A percentile compares a stretch with the other conserved stretches of the same genome.
phyloP scores from a whole-genome alignment of 768 basidiomycete genomes.

The Lentinus tigrinus region DNA sequence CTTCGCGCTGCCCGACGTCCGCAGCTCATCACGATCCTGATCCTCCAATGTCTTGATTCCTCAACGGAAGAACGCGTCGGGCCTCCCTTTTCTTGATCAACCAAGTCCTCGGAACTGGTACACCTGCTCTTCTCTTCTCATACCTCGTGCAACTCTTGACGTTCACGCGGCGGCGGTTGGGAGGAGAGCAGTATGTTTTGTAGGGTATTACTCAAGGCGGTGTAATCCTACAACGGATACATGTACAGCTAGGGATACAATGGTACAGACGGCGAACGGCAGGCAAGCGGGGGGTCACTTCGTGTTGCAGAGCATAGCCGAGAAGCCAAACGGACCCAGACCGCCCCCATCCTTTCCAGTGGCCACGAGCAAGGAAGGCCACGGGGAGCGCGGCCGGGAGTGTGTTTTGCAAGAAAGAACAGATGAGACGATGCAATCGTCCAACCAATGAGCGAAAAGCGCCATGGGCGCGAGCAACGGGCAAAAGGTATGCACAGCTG shows the following conservation, averaged over 20 bases:
- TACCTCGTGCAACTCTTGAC: no score
- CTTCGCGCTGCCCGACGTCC: no score
- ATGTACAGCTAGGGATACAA: conserved; percentile 20
- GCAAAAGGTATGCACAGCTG: not conserved
- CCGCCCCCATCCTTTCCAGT: no score
- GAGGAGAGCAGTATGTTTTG: not conserved
- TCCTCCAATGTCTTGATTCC: no score
- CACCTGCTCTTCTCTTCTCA: no score
- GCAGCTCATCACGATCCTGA: no score
- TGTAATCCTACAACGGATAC: conserved; percentile 10
- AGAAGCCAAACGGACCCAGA: not conserved
- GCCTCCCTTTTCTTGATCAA: no score
- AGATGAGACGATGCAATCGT: conserved; percentile 11
- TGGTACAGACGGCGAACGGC: not conserved
- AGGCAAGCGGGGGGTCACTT: not conserved
- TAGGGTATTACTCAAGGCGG: conserved; percentile 3
- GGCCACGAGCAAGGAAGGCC: no score
- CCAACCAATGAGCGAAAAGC: conserved; percentile 14
- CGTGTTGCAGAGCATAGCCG: not conserved
- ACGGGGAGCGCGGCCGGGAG: not conserved
- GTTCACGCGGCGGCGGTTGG: no score
- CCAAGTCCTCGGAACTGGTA: no score
- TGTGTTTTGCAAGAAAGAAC: not conserved
- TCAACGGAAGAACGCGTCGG: no score
- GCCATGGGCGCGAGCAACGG: conserved; percentile 3